Base-by-base conservation (phyloP, 2,329 filamentous ascomycete genomes). In the Tolypocladium ovalisporum region DNA sequence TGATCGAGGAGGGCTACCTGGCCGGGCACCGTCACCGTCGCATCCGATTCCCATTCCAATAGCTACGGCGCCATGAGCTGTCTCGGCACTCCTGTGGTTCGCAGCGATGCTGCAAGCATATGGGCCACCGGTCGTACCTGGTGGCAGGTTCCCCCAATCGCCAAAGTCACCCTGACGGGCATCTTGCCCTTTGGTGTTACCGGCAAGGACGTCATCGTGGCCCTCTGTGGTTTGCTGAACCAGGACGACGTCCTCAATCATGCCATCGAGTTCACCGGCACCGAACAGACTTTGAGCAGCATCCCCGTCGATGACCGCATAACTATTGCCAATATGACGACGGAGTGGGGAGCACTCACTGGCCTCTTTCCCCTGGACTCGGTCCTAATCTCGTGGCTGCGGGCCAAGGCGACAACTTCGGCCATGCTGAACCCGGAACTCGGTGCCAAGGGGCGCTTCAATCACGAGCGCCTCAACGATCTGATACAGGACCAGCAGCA, bases 181-280 rank as follows among this genome's bases (percentile, higher is more conserved):
- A 72, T 82, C 0, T 75, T 96, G 8, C 92, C 90, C 0, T 75
- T 76, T 1, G 92, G 92, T 13, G 91, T 96, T 1, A 90, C 88
- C 0, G 93, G 91, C 35, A 97, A 99, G 72, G 94, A 97, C 70
- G 88, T 96, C 15, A 97, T 97, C 62, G 82, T 97, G 32, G 89
- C 90, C 0, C 79, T 97, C 1, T 95, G 90, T 64, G 89, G 88
- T 1, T 74, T 96, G 0, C 95, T 97, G 76, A 84, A 88, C 56
- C 84, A 88, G 56, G 87, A 90, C 63, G 90, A 96, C 51, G 93
- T 97, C 0, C 79, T 97, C 17, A 97, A 97, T 73, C 90, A 96
- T 68, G 85, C 85, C 6, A 86, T 97, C 59, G 93, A 97, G 67
- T 96, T 97, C 66, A 85, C 84, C 0, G 93, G 92, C 15, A 85